phyloP scores from a whole-genome alignment of 345 rosid species.

The Barbarea vulgaris region DNA sequence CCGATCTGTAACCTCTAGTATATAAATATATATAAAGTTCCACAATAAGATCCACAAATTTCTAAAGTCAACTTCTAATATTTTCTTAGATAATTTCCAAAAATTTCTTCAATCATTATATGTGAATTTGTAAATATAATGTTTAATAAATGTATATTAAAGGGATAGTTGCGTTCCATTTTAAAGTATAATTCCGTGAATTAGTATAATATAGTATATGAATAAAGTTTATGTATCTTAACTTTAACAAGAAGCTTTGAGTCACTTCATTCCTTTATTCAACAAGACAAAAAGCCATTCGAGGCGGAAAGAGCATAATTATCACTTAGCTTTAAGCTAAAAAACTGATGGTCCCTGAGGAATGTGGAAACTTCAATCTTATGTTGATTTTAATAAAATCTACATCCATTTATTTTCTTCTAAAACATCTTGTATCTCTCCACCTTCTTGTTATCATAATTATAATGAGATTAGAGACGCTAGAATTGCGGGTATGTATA shows the following conservation, averaged over 20 bases:
- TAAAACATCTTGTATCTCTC: conserved; percentile 4
- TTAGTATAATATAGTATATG: neutral
- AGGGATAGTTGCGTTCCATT: neutral
- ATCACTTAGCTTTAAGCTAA: conserved; percentile 34
- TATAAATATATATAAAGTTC: no score
- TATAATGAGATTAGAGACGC: neutral
- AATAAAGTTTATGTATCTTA: conserved; percentile 9
- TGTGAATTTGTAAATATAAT: neutral
- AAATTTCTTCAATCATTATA: neutral
- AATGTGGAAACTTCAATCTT: conserved; percentile 5
- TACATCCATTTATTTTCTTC: neutral
- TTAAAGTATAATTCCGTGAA: neutral
- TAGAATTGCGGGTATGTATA: neutral
- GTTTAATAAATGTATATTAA: neutral
- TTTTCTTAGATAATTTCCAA: neutral
- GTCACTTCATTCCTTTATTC: conserved; percentile 40
- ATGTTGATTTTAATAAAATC: conserved; percentile 3
- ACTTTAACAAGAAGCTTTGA: conserved; percentile 38
- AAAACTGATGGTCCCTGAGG: conserved; percentile 21
- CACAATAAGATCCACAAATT: no score
- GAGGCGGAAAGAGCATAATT: conserved; percentile 39
- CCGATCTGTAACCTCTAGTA: no score
- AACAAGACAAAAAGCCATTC: conserved; percentile 40
- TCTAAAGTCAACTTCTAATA: neutral
- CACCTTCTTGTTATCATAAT: neutral